A percentile compares a stretch with the other conserved stretches of the same genome.
Evolutionary conservation across 2,329 filamentous ascomycete genomes (phyloP).

Genomic region (Exophiala oligosperma): DNA sequence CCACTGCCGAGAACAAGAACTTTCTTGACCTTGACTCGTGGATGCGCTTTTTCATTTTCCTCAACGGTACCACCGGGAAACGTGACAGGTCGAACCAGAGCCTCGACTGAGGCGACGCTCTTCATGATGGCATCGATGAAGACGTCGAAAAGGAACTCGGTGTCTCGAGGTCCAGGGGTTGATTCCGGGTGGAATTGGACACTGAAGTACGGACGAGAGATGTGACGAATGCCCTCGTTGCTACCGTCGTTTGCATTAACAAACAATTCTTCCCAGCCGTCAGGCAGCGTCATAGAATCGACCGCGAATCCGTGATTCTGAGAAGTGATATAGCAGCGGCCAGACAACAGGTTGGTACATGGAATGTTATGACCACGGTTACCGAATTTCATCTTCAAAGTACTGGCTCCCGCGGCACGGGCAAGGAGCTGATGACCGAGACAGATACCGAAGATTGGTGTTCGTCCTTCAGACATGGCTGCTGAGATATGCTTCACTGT

Average conservation of each 20-base stretch:
- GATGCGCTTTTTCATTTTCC: constrained; percentile 75
- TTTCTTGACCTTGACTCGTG: constrained; percentile 85
- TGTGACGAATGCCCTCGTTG: constrained; percentile 95
- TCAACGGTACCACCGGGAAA: constrained; percentile 84
- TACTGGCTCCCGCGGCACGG: constrained; percentile 79
- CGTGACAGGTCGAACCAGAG: constrained; percentile 70
- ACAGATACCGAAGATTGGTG: constrained; percentile 94
- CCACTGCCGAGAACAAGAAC: constrained; percentile 91
- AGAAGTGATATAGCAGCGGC: constrained; percentile 97
- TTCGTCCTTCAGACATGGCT: constrained; percentile 75
- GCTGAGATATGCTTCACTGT: constrained; percentile 78
- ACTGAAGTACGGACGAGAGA: constrained; percentile 87
- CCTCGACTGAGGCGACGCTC: constrained; percentile 65
- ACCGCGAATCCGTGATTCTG: constrained; percentile 98
- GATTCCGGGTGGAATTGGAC: constrained; percentile 99
- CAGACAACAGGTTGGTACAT: constrained; percentile 91
- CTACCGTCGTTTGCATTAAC: constrained; percentile 98
- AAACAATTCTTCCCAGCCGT: constrained; percentile 89
- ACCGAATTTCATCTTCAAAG: constrained; percentile 97
- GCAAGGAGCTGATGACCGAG: constrained; percentile 92
- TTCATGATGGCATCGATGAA: constrained; percentile 84
- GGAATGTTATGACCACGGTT: constrained; percentile 99
- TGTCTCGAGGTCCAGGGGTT: constrained; percentile 91
- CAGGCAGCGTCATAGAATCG: constrained; percentile 71
- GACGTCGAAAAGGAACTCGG: constrained; percentile 94